Percentiles rank a stretch among this genome's conserved stretches.
Evolutionary conservation across 192 early-diverging fungal species (phyloP).

Genomic region (Irineochytrium annulatum): DNA sequence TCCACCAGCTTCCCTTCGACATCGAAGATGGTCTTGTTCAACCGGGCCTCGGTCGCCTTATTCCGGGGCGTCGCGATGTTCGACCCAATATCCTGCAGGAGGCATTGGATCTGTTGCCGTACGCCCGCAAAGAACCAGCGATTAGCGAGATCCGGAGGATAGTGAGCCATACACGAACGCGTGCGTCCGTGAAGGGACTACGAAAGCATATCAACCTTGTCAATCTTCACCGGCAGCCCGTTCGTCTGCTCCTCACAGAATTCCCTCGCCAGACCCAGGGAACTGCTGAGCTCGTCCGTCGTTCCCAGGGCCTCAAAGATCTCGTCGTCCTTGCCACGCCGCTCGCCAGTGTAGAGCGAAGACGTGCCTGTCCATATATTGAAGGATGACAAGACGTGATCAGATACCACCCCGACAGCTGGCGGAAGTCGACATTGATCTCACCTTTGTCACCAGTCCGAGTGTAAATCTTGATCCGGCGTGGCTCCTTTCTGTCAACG

Average conservation of each 20-base stretch:
- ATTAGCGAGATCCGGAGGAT: background rate
- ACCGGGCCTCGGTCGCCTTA: slow-evolving; percentile 49
- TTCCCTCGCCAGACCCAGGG: slow-evolving; percentile 57
- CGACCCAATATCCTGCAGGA: slow-evolving; percentile 85
- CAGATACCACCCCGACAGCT: background rate
- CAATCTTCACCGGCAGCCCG: slow-evolving; percentile 44
- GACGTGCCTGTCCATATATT: slow-evolving; percentile 60
- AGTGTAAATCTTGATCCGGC: slow-evolving; percentile 78
- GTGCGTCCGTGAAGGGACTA: too few species aligned
- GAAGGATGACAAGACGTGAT: background rate
- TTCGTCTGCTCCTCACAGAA: slow-evolving; percentile 51
- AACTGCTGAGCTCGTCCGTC: slow-evolving; percentile 79
- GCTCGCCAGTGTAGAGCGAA: slow-evolving; percentile 83
- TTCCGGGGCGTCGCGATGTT: slow-evolving; percentile 84
- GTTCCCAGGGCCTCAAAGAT: slow-evolving; percentile 91
- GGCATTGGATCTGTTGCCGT: slow-evolving; percentile 74
- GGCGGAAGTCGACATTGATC: background rate
- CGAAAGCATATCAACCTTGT: slow-evolving; percentile 48
- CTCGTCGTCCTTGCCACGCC: slow-evolving; percentile 78
- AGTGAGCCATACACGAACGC: too few species aligned
- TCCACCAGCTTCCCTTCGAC: slow-evolving; percentile 52
- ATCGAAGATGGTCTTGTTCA: slow-evolving; percentile 75
- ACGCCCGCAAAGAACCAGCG: background rate
- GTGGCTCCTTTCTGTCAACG: slow-evolving; percentile 15
- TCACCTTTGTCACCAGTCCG: slow-evolving; percentile 87